Evolutionary conservation across 768 basidiomycete species (phyloP).

Genomic region (Phaffia tasmanica): DNA sequence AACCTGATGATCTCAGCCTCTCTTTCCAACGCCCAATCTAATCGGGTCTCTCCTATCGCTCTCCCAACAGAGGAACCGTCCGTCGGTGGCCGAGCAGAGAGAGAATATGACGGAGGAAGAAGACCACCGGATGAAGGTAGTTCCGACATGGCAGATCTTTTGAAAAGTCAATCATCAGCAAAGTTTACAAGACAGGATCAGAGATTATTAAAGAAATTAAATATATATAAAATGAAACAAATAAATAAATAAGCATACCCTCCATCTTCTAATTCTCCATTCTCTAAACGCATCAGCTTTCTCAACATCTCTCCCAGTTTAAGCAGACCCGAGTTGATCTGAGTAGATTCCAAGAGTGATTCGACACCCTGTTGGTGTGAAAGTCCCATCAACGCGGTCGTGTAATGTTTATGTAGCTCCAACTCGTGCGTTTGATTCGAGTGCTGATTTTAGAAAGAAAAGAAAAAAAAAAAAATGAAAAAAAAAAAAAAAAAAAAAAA

Average conservation of each 20-base stretch:
- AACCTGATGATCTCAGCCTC: slow-evolving; percentile 76
- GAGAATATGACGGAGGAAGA: slow-evolving; percentile 16
- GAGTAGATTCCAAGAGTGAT: slow-evolving; percentile 16
- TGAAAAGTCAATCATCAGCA: too few relatives aligned
- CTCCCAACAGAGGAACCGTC: background rate
- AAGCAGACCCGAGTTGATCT: slow-evolving; percentile 1
- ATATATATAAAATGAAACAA: background rate
- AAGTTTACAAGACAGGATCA: too few relatives aligned
- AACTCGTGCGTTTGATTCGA: slow-evolving; percentile 24
- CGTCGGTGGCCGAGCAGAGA: slow-evolving; percentile 1
- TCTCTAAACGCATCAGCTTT: slow-evolving; percentile 18
- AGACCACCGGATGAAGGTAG: slow-evolving; percentile 11
- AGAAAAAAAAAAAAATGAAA: background rate
- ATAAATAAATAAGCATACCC: background rate
- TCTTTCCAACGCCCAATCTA: slow-evolving; percentile 78
- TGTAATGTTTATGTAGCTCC: slow-evolving; percentile 23
- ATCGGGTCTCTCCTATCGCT: slow-evolving; percentile 7
- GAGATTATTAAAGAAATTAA: background rate
- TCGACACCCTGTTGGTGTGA: slow-evolving; percentile 22
- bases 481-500: background rate
- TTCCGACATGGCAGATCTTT: too few relatives aligned
- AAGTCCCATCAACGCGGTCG: slow-evolving; percentile 12
- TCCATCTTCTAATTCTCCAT: slow-evolving; percentile 9
- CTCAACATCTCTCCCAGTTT: slow-evolving; percentile 17
- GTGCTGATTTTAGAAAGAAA: slow-evolving; percentile 14